Percentiles rank a stretch among this genome's conserved stretches.
Conservation (phyloP, 2,329 filamentous ascomycete genomes). For the Apiospora rasikravindrae region DNA sequence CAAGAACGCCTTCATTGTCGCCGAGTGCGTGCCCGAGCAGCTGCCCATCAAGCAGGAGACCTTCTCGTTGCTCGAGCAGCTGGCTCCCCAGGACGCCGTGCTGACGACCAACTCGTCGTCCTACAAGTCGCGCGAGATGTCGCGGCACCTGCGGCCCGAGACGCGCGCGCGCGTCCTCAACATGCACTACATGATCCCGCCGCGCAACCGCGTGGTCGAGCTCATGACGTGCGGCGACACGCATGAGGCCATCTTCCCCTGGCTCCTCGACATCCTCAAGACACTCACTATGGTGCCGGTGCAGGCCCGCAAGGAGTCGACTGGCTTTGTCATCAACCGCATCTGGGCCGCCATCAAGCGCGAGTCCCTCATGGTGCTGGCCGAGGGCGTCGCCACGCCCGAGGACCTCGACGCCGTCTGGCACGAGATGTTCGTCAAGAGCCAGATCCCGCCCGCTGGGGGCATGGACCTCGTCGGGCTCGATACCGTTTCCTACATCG, state of each 20-base stretch:
- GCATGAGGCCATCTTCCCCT: slow-evolving; percentile 34
- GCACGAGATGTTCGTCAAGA: slow-evolving; percentile 36
- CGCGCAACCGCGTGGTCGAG: slow-evolving; percentile 39
- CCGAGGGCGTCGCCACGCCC: slow-evolving; percentile 39
- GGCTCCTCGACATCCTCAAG: slow-evolving; percentile 35
- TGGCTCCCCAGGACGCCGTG: slow-evolving; percentile 35
- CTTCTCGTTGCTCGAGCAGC: slow-evolving; percentile 35
- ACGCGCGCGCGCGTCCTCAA: slow-evolving; percentile 37
- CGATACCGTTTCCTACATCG: slow-evolving; percentile 39
- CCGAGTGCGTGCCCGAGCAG: slow-evolving; percentile 40
- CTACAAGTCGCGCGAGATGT: slow-evolving; percentile 36
- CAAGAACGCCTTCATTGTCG: slow-evolving; percentile 30
- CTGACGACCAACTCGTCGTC: slow-evolving; percentile 39
- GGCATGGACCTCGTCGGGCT: slow-evolving; percentile 42
- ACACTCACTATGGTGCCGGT: slow-evolving; percentile 37
- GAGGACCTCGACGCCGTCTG: slow-evolving; percentile 41
- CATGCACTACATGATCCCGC: slow-evolving; percentile 43
- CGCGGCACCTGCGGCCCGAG: slow-evolving; percentile 26
- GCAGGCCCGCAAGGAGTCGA: slow-evolving; percentile 35
- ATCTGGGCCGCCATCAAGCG: slow-evolving; percentile 44
- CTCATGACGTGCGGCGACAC: slow-evolving; percentile 42
- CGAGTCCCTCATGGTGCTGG: slow-evolving; percentile 38
- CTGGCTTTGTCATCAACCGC: slow-evolving; percentile 42
- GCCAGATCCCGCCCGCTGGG: slow-evolving; percentile 37
- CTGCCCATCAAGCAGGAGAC: slow-evolving; percentile 37